These are phyloP conservation scores for Aspergillus pseudoglaucus DNA, from an alignment of 2,329 filamentous ascomycete species.

Conservation along the genomic window DNA sequence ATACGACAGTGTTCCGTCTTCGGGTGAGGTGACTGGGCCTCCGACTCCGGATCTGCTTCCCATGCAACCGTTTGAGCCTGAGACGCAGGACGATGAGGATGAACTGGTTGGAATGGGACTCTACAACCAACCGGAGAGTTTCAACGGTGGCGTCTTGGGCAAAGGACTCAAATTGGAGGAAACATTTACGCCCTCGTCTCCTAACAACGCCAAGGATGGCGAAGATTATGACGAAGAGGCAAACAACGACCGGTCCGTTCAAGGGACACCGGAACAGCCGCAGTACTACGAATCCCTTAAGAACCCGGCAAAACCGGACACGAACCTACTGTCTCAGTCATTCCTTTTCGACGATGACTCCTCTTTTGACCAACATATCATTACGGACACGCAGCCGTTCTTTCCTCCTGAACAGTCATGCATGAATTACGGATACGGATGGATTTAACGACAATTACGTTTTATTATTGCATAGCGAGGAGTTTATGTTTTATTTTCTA, in stretches of 20 bases:
- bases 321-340: constrained; percentile 21
- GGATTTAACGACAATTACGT: constrained; percentile 18
- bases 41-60: constrained; percentile 34
- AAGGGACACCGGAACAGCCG: constrained; percentile 7
- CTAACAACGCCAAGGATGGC: constrained; percentile 54
- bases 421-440: constrained; percentile 30
- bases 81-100: constrained; percentile 56
- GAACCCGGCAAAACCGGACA: constrained; percentile 16
- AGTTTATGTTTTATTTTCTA: constrained; percentile 22
- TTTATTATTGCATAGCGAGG: constrained; percentile 28
- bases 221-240: constrained; percentile 36
- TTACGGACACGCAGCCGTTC: constrained; percentile 19
- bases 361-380: constrained; percentile 17
- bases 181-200: constrained; percentile 61
- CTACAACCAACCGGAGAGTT: constrained; percentile 64
- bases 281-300: constrained; percentile 8
- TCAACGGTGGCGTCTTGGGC: constrained; percentile 52
- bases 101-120: constrained; percentile 77
- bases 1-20: constrained; percentile 31
- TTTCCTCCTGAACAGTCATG: constrained; percentile 23
- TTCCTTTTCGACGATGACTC: constrained; percentile 30
- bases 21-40: constrained; percentile 28
- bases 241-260: constrained; percentile 1
- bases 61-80: constrained; percentile 37
- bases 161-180: constrained; percentile 77